A percentile compares a stretch with the other conserved stretches of the same genome.
These are phyloP conservation scores for Chrysoporthe cubensis DNA, from an alignment of 2,329 filamentous ascomycete genomes.

Conservation along the genomic window DNA sequence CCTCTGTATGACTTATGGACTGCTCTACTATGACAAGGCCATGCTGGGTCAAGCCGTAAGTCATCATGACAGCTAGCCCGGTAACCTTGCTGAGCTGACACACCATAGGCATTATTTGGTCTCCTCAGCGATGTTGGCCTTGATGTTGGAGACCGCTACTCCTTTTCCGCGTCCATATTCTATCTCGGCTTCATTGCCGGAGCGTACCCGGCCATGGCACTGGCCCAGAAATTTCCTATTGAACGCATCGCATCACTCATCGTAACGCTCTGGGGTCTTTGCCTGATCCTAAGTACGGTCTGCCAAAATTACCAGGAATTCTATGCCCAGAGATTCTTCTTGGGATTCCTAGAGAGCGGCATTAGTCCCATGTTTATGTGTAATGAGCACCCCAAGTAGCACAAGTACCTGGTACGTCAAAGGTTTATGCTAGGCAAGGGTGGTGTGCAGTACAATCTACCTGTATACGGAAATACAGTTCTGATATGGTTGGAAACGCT, in stretches of 20 bases:
- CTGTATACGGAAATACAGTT: too few species aligned
- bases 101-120: conserved; percentile 45
- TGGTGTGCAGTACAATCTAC: too few species aligned
- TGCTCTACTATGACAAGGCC: conserved; percentile 56
- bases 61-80: neutral
- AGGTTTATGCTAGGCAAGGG: too few species aligned
- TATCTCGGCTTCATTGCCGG: conserved; percentile 54
- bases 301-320: conserved; percentile 44
- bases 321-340: conserved; percentile 55
- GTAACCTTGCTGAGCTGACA: neutral
- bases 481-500: too few species aligned
- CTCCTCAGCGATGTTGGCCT: conserved; percentile 46
- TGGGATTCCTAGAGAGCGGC: conserved; percentile 59
- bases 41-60: conserved; percentile 56
- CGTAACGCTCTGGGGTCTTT: conserved; percentile 43
- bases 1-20: conserved; percentile 48
- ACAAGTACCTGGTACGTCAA: too few species aligned
- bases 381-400: too few species aligned
- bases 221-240: conserved; percentile 50
- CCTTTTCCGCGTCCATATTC: conserved; percentile 49
- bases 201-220: conserved; percentile 46
- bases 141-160: conserved; percentile 46
- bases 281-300: conserved; percentile 42
- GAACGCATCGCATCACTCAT: conserved; percentile 47
- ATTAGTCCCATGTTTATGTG: conserved; percentile 62